These are phyloP conservation scores for Ploettnerulaceae sp. DNA, from an alignment of 2,329 filamentous ascomycete genomes.

Conservation along the genomic window DNA sequence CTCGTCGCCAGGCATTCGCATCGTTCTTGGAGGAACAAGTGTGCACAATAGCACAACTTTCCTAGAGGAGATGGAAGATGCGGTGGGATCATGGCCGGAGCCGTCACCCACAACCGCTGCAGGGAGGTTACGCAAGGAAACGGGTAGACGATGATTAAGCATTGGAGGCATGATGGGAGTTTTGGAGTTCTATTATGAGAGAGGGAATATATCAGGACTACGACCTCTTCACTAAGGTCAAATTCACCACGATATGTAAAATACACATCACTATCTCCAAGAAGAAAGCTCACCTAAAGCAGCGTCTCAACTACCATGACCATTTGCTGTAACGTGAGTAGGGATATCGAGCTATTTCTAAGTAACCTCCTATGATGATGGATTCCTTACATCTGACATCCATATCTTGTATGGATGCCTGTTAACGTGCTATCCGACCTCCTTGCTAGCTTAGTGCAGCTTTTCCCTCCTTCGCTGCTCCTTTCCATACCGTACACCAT, in stretches of 20 bases:
- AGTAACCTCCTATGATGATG: no score
- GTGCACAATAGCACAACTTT: slow-evolving; percentile 87
- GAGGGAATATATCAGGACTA: neutral
- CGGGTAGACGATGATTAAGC: slow-evolving; percentile 27
- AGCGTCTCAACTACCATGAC: no score
- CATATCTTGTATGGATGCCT: no score
- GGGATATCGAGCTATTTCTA: no score
- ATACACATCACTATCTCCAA: no score
- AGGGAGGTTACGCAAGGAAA: slow-evolving; percentile 33
- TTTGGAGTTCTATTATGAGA: slow-evolving; percentile 10
- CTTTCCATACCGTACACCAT: slow-evolving; percentile 38
- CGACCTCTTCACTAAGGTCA: no score
- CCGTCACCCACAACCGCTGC: slow-evolving; percentile 34
- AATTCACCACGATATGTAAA: no score
- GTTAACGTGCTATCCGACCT: neutral
- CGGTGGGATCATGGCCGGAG: slow-evolving; percentile 82
- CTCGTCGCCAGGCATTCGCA: slow-evolving; percentile 77
- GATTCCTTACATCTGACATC: no score
- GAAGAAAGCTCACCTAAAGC: no score
- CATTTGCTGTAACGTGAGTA: no score
- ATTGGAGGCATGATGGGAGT: neutral
- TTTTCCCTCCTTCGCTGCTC: slow-evolving; percentile 30
- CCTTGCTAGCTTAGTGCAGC: slow-evolving; percentile 1
- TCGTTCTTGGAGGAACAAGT: slow-evolving; percentile 83
- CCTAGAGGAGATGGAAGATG: slow-evolving; percentile 86